Base-by-base conservation (phyloP, 2,329 filamentous ascomycete genomes). In the Paecilomyces dactylethromorphus region DNA sequence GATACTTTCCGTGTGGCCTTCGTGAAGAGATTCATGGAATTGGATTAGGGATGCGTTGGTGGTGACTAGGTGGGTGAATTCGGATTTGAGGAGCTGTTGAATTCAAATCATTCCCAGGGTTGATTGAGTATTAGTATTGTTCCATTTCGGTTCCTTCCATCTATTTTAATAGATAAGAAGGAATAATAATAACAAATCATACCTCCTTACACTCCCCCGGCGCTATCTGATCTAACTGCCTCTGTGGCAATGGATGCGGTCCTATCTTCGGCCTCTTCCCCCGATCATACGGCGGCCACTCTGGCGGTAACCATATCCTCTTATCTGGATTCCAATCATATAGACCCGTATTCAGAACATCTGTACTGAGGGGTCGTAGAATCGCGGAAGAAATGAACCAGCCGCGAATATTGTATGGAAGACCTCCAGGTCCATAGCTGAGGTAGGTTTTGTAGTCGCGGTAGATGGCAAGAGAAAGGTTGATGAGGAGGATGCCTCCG, bases 391-490 rank as follows among this genome's bases (percentile, higher is more conserved):
- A 15, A 24, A 39, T 24, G 32, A 56, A 29, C 54, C 54, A 56
- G 21, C 54, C 39, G 29, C 21, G 54, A 11, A 56, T 11, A 29
- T 45, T 56, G 54, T 56, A 56, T 7, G 54, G 54, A 6, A 56
- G 29, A n/a, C 32, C 54, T 10, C 54, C 32, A 11, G 54, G 54
- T 3, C 54, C 54, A 24, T 56, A 56, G n/a, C 24, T 22, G 13
- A 56, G 24, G 54, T 39, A 56, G 18, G 21, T 56, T 18, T 33
- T 39, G 54, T 56, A 56, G 32, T 56, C 54, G 21, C n/a, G 24
- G 12, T 33, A 56, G 18, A 22, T 22, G 32, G 26, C 15, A 6
- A 18, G 54, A 2, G 35, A n/a, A n/a, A 56, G 5, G 32, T 22
- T 33, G 12, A 35, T 22, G 11, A 55, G 15, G 53, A 26, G 8